phyloP scores from a whole-genome alignment of 306 rosid genomes.

The Casuarina equisetifolia region DNA sequence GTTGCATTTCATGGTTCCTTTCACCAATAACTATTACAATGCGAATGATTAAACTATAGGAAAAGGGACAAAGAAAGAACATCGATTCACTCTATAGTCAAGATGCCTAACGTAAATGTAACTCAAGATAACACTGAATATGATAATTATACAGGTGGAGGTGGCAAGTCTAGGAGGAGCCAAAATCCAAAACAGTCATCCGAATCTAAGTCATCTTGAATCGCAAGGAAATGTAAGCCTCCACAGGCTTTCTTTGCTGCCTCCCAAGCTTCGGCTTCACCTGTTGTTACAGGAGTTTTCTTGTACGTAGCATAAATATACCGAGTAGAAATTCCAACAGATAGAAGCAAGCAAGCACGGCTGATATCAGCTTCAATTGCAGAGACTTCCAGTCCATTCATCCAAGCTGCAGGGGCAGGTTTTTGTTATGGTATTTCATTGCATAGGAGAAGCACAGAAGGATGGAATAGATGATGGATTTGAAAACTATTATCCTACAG shows the following conservation, averaged over 20 bases:
- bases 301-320: constrained; percentile 82
- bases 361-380: constrained; percentile 64
- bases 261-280: constrained; percentile 97
- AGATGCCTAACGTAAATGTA: constrained; percentile 5
- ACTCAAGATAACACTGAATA: neutral
- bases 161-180: constrained; percentile 95
- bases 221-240: constrained; percentile 97
- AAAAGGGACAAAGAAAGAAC: neutral
- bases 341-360: constrained; percentile 62
- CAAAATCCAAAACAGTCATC: constrained; percentile 88
- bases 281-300: constrained; percentile 58
- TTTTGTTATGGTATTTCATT: neutral
- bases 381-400: constrained; percentile 85
- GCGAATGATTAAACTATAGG: neutral
- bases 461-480: constrained; percentile 6
- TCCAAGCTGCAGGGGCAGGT: constrained; percentile 59
- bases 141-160: constrained; percentile 70
- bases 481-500: neutral
- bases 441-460: neutral
- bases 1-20: neutral
- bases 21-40: neutral
- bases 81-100: neutral
- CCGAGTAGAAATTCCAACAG: constrained; percentile 75
- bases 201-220: constrained; percentile 78
- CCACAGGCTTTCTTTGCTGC: constrained; percentile 86